Base-by-base conservation (phyloP, 805 yeast genomes). In the Hanseniaspora nectarophila region DNA sequence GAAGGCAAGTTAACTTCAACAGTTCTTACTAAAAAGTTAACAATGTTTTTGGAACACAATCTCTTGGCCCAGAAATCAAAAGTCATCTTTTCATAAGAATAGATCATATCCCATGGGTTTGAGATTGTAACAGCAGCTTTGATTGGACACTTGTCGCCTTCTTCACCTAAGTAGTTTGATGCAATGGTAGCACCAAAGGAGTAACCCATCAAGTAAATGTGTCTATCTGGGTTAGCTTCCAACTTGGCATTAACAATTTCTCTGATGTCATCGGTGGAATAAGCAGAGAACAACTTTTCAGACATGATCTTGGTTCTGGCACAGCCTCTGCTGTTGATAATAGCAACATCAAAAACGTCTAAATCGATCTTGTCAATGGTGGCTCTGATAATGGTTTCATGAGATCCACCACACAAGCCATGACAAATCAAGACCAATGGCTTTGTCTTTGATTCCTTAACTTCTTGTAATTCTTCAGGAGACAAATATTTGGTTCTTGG, bases 361-460 rank as follows among this genome's bases (percentile, higher is more conserved):
- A 63, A 59, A 31, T 74, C 70, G 45, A 81, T 64, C 20, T 67
- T 63, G 43, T 68, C 67, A 34, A 77, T 65, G 35, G 79, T 67
- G 8, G 82, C 74, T 56, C 87, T 72, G 44, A 83, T 75, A 54
- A 80, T 80, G 20, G 85, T 78, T 62, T 84, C 92, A 58, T 80
- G 84, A 15, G 86, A 79, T 1, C 94, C 94, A 54, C 92, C 90
- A 26, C 85, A 82, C 35, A 84, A 69, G 1, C 92, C 94, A 60
- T 84, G 90, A 45, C 75, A 65, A 8, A 82, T 76, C 31, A 84
- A 68, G 20, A 80, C 70, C 45, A 84, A 68, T 4, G 89, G 89
- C 55, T 70, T 72, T 1, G 50, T 52, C 0, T 55, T 39, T 18
- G 59, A 61, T 28, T 61, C 60, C 9, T 69, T 62, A 53, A 72